Conservation (phyloP, 345 rosid species). For the Arabidopsis arenosa region DNA sequence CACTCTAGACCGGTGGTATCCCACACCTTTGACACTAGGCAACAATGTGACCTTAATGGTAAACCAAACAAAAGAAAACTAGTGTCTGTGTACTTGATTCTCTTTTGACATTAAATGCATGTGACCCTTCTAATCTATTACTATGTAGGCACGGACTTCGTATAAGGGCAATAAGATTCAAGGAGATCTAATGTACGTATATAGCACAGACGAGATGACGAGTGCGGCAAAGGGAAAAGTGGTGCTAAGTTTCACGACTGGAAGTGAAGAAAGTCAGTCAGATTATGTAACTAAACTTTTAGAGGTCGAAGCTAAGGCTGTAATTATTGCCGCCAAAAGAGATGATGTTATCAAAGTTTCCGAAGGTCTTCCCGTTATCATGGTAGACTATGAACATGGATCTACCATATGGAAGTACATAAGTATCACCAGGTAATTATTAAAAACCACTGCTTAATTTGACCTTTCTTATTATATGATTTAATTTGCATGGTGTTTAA, state of each 20-base stretch:
- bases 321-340: conserved; percentile 13
- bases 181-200: not conserved
- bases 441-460: not conserved
- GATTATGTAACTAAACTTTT: not conserved
- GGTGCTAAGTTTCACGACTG: conserved; percentile 54
- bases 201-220: not conserved
- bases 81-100: not conserved
- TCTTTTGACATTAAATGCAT: not conserved
- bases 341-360: not conserved
- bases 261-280: not conserved
- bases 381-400: conserved; percentile 29
- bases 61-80: not conserved
- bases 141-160: conserved; percentile 54
- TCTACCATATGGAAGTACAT: conserved; percentile 26
- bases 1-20: conserved; percentile 55
- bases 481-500: not conserved
- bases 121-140: not conserved
- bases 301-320: conserved; percentile 9
- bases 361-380: not conserved
- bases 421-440: conserved; percentile 19
- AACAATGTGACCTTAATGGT: conserved; percentile 43
- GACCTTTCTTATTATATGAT: not conserved
- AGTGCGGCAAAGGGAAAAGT: conserved; percentile 50
- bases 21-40: conserved; percentile 52
- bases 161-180: not conserved